Percentiles rank a stretch among this genome's conserved stretches.
These are phyloP conservation scores for Leccinum variicolor DNA, from an alignment of 768 basidiomycete species.

Conservation along the genomic window DNA sequence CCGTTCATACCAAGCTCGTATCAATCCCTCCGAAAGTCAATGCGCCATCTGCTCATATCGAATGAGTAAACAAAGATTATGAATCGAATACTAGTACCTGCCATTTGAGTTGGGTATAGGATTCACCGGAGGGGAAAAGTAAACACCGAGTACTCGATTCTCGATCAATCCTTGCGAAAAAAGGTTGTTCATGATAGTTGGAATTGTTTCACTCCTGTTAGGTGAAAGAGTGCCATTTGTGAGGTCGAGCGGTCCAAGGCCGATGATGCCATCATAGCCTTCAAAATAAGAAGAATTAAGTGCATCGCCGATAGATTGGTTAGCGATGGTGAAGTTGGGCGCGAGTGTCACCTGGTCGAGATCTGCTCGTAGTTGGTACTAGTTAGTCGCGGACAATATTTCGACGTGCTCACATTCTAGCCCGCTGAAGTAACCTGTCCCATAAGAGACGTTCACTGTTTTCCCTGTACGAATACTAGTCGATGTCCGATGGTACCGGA, in stretches of 20 bases:
- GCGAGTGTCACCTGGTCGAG: slow-evolving; percentile 27
- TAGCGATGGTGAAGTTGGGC: slow-evolving; percentile 20
- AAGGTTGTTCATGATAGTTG: slow-evolving; percentile 23
- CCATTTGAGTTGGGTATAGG: neutral
- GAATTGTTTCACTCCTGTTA: slow-evolving; percentile 3
- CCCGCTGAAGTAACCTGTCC: slow-evolving; percentile 25
- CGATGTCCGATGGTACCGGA: slow-evolving; percentile 16
- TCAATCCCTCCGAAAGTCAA: neutral
- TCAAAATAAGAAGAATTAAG: slow-evolving; percentile 11
- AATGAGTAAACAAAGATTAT: neutral
- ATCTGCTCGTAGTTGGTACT: slow-evolving; percentile 6
- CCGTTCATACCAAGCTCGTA: neutral
- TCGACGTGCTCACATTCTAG: slow-evolving; percentile 28
- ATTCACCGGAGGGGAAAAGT: neutral
- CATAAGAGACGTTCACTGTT: slow-evolving; percentile 12
- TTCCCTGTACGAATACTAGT: slow-evolving; percentile 26
- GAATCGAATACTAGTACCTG: neutral
- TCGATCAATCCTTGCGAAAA: slow-evolving; percentile 13
- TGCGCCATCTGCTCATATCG: neutral
- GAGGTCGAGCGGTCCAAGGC: slow-evolving; percentile 21
- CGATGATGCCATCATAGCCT: slow-evolving; percentile 26
- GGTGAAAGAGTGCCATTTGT: slow-evolving; percentile 4
- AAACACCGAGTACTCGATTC: slow-evolving; percentile 9
- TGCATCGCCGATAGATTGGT: slow-evolving; percentile 30
- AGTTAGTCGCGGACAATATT: neutral